Evolutionary conservation across 192 early-diverging fungal genomes (phyloP).

Genomic region (Podila minutissima): DNA sequence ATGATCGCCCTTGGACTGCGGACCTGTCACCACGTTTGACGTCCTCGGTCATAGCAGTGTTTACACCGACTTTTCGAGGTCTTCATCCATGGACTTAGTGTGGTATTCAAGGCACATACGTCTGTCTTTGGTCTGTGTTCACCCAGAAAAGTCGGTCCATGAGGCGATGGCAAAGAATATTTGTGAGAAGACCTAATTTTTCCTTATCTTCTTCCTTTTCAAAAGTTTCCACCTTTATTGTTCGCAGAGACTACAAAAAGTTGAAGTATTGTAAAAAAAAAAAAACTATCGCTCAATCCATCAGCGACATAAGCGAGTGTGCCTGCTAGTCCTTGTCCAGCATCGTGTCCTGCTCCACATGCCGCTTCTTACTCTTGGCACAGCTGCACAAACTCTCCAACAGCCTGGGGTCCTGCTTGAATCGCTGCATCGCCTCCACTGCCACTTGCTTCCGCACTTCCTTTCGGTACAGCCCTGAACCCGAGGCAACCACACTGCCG

Average conservation of each 20-base stretch:
- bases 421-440: neutral
- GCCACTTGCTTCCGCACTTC: slow-evolving; percentile 27
- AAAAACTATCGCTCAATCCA: no score
- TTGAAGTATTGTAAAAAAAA: neutral
- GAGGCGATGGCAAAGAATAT: no score
- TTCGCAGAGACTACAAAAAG: neutral
- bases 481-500: slow-evolving; percentile 12
- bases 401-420: slow-evolving; percentile 16
- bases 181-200: no score
- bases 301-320: no score
- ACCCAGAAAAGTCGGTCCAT: no score
- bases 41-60: no score
- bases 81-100: no score
- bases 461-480: slow-evolving; percentile 8
- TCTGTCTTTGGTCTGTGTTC: no score
- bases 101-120: no score
- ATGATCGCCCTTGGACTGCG: no score
- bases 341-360: slow-evolving; percentile 1
- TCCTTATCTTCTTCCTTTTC: neutral
- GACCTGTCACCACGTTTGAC: no score
- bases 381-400: slow-evolving; percentile 21
- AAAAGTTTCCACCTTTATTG: neutral
- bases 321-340: slow-evolving; percentile 6
- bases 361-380: slow-evolving; percentile 11
- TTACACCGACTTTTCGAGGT: no score